Evolutionary conservation across 371 early-diverging fungal genomes (phyloP).

Genomic region (Mortierella polycephala): DNA sequence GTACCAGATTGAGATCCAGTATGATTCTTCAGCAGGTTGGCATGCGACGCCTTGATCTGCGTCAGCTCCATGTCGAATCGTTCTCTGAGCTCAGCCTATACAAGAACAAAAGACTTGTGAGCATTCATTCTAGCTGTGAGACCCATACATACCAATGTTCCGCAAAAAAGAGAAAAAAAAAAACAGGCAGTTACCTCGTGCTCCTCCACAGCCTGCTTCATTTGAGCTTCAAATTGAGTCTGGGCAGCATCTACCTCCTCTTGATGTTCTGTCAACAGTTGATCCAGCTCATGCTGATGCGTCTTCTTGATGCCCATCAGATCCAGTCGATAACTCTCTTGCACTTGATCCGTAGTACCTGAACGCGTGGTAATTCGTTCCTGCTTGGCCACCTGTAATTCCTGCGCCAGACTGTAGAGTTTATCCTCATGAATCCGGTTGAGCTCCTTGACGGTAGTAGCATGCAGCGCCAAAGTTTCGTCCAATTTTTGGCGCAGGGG

Average conservation of each 20-base stretch:
- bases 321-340: constrained; percentile 22
- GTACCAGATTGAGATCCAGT: constrained; percentile 12
- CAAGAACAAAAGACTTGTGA: not conserved
- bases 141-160: too few relatives aligned
- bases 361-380: constrained; percentile 7
- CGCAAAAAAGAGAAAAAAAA: not conserved
- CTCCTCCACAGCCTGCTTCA: constrained; percentile 18
- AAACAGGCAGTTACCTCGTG: constrained; percentile 28
- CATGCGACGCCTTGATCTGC: constrained; percentile 43
- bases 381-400: constrained; percentile 22
- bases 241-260: constrained; percentile 16
- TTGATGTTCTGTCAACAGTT: constrained; percentile 17
- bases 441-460: constrained; percentile 33
- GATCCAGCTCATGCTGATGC: constrained; percentile 17
- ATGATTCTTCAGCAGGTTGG: constrained; percentile 16
- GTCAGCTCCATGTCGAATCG: constrained; percentile 31
- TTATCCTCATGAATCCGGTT: constrained; percentile 48
- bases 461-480: constrained; percentile 27
- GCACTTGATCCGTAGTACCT: not conserved
- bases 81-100: constrained; percentile 38
- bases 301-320: constrained; percentile 21
- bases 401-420: constrained; percentile 30
- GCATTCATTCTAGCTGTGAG: not conserved
- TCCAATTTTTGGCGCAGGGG: constrained; percentile 28
- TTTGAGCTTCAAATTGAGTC: constrained; percentile 6